phyloP scores from a whole-genome alignment of 164 flowering plant genomes.

The Annona squamosa region DNA sequence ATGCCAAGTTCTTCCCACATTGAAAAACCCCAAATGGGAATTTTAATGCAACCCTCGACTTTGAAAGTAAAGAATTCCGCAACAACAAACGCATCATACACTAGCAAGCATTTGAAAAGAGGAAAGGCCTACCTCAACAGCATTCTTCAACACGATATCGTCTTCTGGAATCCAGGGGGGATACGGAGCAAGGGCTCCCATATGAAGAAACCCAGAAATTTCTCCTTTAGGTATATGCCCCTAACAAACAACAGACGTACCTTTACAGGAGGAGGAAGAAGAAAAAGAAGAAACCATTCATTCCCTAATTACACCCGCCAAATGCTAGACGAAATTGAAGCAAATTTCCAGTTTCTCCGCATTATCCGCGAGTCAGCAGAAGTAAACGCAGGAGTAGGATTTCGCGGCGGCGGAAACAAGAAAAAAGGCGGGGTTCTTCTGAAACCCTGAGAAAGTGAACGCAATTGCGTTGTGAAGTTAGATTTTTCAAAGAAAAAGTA shows the following conservation, averaged over 20 bases:
- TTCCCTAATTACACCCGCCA: neutral
- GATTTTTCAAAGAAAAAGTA: too few relatives aligned
- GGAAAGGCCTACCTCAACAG: conserved; percentile 51
- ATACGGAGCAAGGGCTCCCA: conserved; percentile 38
- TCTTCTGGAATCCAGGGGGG: conserved; percentile 62
- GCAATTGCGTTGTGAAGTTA: too few relatives aligned
- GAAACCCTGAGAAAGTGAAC: too few relatives aligned
- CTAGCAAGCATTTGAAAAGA: neutral
- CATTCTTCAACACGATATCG: conserved; percentile 62
- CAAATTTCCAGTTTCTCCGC: neutral
- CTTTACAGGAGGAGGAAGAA: too few relatives aligned
- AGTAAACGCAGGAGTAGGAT: too few relatives aligned
- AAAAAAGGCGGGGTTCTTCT: too few relatives aligned
- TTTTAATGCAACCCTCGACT: neutral
- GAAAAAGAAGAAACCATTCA: neutral
- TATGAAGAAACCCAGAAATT: neutral
- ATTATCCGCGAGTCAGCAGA: neutral
- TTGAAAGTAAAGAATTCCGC: neutral
- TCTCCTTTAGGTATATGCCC: neutral
- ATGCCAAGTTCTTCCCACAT: too few relatives aligned
- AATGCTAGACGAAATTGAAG: neutral
- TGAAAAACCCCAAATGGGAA: neutral
- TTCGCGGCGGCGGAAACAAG: neutral
- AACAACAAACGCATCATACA: neutral
- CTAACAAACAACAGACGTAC: neutral